Evolutionary conservation across 441 rosid species (phyloP).

Genomic region (Sinapis alba): DNA sequence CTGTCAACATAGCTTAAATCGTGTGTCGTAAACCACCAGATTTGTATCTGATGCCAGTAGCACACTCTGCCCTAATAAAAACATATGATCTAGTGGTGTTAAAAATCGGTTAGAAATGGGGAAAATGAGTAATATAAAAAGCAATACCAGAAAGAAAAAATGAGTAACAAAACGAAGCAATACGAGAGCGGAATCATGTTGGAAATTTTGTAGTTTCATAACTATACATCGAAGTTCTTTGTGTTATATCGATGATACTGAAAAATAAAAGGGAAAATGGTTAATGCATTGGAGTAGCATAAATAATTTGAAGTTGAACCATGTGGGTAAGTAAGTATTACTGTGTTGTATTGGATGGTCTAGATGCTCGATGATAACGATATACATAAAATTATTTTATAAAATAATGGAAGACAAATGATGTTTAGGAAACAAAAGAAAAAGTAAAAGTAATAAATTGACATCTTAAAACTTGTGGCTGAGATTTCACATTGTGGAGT

Average conservation of each 20-base stretch:
- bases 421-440: not conserved
- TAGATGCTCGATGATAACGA: not conserved
- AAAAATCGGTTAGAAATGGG: not conserved
- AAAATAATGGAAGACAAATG: not conserved
- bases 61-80: not conserved
- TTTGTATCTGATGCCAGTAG: not conserved
- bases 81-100: not conserved
- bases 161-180: not conserved
- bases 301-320: not conserved
- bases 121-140: not conserved
- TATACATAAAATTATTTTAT: not conserved
- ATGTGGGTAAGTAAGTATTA: not conserved
- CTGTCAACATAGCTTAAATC: not conserved
- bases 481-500: conserved; percentile 14
- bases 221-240: not conserved
- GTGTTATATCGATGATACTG: not conserved
- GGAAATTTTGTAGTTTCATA: not conserved
- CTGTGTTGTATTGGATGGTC: not conserved
- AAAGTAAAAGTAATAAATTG: conserved; percentile 26
- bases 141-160: not conserved
- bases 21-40: not conserved
- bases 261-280: not conserved
- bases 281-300: not conserved
- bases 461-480: conserved; percentile 31
- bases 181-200: not conserved